Evolutionary conservation across 2,329 filamentous ascomycete species (phyloP).

Genomic region (Bisporella sp.): DNA sequence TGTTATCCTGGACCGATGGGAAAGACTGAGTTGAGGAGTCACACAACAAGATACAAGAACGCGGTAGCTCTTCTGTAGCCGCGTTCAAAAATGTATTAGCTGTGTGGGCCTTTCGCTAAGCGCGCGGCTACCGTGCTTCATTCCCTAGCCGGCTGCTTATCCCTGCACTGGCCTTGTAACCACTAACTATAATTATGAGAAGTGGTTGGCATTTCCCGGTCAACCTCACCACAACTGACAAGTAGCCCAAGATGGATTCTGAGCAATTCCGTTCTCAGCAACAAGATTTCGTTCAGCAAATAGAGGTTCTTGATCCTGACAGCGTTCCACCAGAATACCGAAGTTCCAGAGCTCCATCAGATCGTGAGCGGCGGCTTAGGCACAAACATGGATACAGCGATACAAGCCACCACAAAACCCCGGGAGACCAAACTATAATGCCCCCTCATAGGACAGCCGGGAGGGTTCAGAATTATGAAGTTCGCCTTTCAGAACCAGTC

Average conservation of each 20-base stretch:
- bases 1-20: no score
- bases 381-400: neutral
- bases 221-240: neutral
- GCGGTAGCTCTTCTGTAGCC: no score
- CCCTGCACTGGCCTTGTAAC: neutral
- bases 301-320: neutral
- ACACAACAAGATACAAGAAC: no score
- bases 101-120: no score
- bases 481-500: neutral
- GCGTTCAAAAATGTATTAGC: no score
- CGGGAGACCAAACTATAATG: neutral
- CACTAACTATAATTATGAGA: neutral
- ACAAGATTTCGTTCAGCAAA: neutral
- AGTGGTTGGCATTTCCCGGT: neutral
- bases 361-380: neutral
- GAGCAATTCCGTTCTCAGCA: neutral
- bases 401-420: neutral
- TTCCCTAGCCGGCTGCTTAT: no score
- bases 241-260: neutral
- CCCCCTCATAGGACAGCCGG: neutral
- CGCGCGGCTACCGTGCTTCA: no score
- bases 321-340: slow-evolving; percentile 1
- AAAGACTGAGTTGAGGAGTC: no score
- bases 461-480: neutral
- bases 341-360: neutral